Conservation (phyloP, 2,329 filamentous ascomycete species). For the Epichloe coenophiala region DNA sequence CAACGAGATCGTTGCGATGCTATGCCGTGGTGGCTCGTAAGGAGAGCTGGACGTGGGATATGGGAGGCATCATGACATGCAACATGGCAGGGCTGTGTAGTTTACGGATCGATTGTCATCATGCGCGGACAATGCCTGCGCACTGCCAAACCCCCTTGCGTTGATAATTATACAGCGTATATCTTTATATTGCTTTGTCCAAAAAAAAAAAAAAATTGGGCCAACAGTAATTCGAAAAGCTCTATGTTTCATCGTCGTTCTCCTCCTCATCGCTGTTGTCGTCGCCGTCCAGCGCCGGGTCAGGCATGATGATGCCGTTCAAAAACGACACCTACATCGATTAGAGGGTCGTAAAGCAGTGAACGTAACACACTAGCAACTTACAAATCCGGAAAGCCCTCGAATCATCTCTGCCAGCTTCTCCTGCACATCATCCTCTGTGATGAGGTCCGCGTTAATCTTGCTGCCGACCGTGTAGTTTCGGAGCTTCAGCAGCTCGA, state of each 20-base stretch:
- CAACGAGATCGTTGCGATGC: too few relatives aligned
- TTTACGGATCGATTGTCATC: too few relatives aligned
- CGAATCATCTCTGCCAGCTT: slow-evolving; percentile 51
- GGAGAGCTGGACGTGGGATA: too few relatives aligned
- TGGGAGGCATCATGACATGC: too few relatives aligned
- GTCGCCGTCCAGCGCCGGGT: slow-evolving; percentile 34
- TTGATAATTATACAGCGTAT: background rate
- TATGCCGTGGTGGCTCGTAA: too few relatives aligned
- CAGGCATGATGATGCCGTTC: slow-evolving; percentile 63
- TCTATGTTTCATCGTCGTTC: background rate
- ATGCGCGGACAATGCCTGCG: too few relatives aligned
- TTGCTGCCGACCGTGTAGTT: slow-evolving; percentile 63
- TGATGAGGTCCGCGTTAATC: slow-evolving; percentile 52
- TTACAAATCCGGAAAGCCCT: slow-evolving; percentile 66
- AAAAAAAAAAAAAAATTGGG: background rate
- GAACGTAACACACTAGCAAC: background rate
- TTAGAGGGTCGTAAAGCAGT: background rate
- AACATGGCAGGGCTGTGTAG: too few relatives aligned
- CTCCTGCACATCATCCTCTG: slow-evolving; percentile 47
- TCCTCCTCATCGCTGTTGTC: slow-evolving; percentile 23
- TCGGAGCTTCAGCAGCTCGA: slow-evolving; percentile 65
- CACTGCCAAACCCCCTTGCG: too few relatives aligned
- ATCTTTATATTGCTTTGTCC: rapidly evolving
- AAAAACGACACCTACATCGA: slow-evolving; percentile 50
- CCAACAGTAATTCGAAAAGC: too few relatives aligned